phyloP scores from a whole-genome alignment of 2,329 filamentous ascomycete genomes.

The Alternaria sp. region DNA sequence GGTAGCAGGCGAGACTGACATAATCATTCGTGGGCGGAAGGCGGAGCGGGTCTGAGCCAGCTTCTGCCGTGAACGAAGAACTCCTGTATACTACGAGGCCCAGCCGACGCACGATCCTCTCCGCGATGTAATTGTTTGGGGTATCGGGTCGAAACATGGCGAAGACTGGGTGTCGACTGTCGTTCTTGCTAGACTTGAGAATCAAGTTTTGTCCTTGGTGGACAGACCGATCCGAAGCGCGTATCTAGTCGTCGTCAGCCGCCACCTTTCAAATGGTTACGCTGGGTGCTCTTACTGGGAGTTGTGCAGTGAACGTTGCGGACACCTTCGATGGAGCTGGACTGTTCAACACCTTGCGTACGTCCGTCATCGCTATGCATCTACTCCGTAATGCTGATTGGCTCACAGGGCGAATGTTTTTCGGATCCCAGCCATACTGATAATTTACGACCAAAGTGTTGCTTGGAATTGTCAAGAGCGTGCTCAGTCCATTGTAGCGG shows the following conservation, averaged over 20 bases:
- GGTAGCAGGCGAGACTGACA: not conserved
- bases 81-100: not conserved
- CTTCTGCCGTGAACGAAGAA: not conserved
- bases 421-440: not conserved
- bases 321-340: not conserved
- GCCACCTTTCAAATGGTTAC: not conserved
- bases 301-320: not conserved
- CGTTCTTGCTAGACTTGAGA: not conserved
- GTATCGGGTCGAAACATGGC: not conserved
- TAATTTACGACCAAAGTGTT: not conserved
- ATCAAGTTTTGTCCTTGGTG: not conserved
- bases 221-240: not conserved
- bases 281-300: not conserved
- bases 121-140: not conserved
- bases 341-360: not conserved
- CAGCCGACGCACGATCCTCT: not conserved
- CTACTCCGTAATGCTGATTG: not conserved
- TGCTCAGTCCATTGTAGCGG: not conserved
- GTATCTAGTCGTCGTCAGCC: not conserved
- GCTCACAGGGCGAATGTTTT: not conserved
- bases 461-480: conserved; percentile 1
- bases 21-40: not conserved
- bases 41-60: not conserved
- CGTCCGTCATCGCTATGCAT: not conserved
- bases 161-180: not conserved